Evolutionary conservation across 2,329 filamentous ascomycete genomes (phyloP).

Genomic region (Fusarium burgessii): DNA sequence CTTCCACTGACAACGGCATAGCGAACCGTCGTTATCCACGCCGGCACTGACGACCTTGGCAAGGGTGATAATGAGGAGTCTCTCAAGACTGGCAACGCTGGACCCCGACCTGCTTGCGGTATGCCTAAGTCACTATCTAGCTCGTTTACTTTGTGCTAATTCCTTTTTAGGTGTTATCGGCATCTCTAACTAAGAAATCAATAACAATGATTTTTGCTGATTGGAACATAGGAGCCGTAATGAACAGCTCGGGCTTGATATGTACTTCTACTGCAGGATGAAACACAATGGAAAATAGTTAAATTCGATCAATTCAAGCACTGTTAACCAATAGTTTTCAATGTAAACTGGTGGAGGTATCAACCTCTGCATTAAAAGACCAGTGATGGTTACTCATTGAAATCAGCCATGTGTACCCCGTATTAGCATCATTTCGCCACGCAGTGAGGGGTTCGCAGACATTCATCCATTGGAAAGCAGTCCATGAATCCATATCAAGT

Average conservation of each 20-base stretch:
- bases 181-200: conserved; percentile 75
- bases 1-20: conserved; percentile 52
- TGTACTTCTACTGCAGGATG: neutral
- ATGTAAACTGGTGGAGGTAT: neutral
- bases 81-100: conserved; percentile 98
- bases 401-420: neutral
- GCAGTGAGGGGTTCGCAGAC: conserved; percentile 1
- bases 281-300: conserved; percentile 29
- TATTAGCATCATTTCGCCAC: conserved; percentile 5
- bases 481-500: conserved; percentile 1
- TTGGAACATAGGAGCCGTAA: neutral
- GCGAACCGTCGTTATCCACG: conserved; percentile 96
- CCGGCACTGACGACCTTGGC: conserved; percentile 95
- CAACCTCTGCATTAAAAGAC: neutral
- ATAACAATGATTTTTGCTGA: conserved; percentile 12
- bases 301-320: conserved; percentile 29
- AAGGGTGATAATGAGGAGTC: conserved; percentile 93
- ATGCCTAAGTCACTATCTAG: conserved; percentile 51
- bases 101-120: conserved; percentile 93
- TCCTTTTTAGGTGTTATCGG: conserved; percentile 79
- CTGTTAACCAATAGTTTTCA: conserved; percentile 2
- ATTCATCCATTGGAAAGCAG: neutral
- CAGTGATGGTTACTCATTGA: neutral
- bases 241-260: neutral
- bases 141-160: conserved; percentile 18